Conservation (phyloP, 169 alveolate genomes). For the Eimeria praecox region DNA sequence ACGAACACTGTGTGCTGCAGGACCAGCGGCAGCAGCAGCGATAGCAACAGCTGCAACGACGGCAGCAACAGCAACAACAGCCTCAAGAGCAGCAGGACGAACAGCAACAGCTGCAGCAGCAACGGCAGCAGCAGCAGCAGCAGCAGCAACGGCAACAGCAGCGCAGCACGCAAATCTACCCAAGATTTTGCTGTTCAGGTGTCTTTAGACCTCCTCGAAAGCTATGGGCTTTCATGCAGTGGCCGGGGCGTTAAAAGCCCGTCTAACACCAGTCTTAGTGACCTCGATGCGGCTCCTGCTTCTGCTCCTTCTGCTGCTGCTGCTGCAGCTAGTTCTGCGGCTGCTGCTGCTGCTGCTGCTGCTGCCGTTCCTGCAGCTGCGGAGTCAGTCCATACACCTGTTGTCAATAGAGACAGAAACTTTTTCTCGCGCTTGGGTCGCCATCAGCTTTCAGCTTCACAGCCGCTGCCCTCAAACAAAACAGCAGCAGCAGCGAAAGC, state of each 20-base stretch:
- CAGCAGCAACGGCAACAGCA: constrained; percentile 15
- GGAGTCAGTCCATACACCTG: neutral
- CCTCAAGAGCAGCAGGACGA: neutral
- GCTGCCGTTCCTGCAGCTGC: constrained; percentile 15
- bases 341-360: neutral
- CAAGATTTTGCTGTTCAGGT: constrained; percentile 16
- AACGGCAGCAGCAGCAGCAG: neutral
- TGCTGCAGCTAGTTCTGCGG: neutral
- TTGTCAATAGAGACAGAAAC: neutral
- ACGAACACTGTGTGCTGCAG: neutral
- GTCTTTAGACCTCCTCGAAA: neutral
- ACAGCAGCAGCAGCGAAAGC: neutral
- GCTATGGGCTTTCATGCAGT: neutral
- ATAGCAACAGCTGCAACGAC: neutral
- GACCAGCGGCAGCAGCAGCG: neutral
- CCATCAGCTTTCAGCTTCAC: neutral
- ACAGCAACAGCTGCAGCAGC: constrained; percentile 5
- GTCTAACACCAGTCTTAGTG: neutral
- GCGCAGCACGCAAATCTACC: neutral
- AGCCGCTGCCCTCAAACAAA: neutral
- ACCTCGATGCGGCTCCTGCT: neutral
- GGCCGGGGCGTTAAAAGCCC: neutral
- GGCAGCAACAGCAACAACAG: neutral
- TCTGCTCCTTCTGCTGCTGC: neutral
- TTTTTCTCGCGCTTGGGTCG: neutral